A percentile compares a stretch with the other conserved stretches of the same genome.
Evolutionary conservation across 768 basidiomycete species (phyloP).

Genomic region (Tylopilus sp.): DNA sequence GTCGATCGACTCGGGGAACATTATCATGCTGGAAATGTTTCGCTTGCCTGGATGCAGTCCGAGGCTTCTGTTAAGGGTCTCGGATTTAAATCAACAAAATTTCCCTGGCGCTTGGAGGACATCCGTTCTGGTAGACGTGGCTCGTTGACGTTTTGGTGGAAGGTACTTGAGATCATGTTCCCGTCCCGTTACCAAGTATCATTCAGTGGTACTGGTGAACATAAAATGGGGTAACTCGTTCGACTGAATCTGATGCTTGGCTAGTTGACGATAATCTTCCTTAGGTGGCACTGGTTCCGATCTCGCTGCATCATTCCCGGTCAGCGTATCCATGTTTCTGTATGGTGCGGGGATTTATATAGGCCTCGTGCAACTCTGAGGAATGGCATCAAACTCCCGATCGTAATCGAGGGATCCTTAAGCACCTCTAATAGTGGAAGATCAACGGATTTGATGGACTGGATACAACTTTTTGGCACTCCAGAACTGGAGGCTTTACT

Average conservation of each 20-base stretch:
- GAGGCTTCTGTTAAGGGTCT: not conserved
- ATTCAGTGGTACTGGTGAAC: not conserved
- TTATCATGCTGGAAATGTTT: conserved; percentile 1
- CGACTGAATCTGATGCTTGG: not conserved
- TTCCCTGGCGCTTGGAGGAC: not conserved
- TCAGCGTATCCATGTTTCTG: not conserved
- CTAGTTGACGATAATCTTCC: not conserved
- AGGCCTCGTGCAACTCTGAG: not conserved
- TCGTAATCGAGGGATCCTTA: not conserved
- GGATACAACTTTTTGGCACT: not conserved
- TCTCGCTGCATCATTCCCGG: conserved; percentile 1
- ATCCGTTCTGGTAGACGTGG: not conserved
- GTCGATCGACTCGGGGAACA: not conserved
- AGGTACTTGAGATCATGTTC: not conserved
- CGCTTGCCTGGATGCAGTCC: not conserved
- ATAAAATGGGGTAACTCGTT: not conserved
- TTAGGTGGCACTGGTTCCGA: conserved; percentile 1
- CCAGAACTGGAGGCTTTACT: not conserved
- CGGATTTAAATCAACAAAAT: not conserved
- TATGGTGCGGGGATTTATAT: not conserved
- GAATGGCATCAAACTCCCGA: not conserved
- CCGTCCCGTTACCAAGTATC: not conserved
- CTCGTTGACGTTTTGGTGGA: not conserved
- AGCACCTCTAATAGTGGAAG: too few relatives aligned
- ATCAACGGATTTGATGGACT: not conserved